Evolutionary conservation across 1,139 yeast species (phyloP).

Genomic region (Saccharomyces hybrid): DNA sequence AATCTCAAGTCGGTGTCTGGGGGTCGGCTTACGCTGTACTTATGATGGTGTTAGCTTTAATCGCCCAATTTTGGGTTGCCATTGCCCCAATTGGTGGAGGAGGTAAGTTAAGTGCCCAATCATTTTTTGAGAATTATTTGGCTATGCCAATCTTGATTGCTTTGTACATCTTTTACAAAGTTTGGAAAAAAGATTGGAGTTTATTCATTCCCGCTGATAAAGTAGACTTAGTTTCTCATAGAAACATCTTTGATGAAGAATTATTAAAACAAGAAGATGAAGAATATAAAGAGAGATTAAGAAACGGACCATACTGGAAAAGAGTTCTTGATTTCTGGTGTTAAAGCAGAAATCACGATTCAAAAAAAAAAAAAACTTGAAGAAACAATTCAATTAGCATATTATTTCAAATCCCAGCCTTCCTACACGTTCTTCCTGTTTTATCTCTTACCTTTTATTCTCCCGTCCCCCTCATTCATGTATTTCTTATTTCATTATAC

Average conservation of each 20-base stretch:
- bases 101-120: conserved; percentile 37
- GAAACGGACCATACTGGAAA: conserved; percentile 16
- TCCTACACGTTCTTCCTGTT: background rate
- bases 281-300: conserved; percentile 34
- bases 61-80: conserved; percentile 60
- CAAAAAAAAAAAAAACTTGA: background rate
- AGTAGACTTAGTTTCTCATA: conserved; percentile 58
- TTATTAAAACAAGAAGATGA: conserved; percentile 54
- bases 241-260: conserved; percentile 63
- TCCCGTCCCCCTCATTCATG: background rate
- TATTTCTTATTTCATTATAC: background rate
- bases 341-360: conserved; percentile 4
- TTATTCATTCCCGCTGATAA: conserved; percentile 42
- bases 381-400: background rate
- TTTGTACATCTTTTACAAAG: conserved; percentile 45
- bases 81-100: conserved; percentile 48
- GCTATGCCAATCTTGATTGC: conserved; percentile 51
- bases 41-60: conserved; percentile 40
- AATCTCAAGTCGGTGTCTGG: conserved; percentile 43
- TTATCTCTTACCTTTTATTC: background rate
- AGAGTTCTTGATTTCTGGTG: conserved; percentile 21
- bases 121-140: conserved; percentile 51
- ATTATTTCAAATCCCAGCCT: background rate
- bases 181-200: conserved; percentile 47
- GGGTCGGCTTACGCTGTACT: conserved; percentile 43